These are phyloP conservation scores for Penicillium alfredii DNA, from an alignment of 495 filamentous ascomycete genomes.

Conservation along the genomic window DNA sequence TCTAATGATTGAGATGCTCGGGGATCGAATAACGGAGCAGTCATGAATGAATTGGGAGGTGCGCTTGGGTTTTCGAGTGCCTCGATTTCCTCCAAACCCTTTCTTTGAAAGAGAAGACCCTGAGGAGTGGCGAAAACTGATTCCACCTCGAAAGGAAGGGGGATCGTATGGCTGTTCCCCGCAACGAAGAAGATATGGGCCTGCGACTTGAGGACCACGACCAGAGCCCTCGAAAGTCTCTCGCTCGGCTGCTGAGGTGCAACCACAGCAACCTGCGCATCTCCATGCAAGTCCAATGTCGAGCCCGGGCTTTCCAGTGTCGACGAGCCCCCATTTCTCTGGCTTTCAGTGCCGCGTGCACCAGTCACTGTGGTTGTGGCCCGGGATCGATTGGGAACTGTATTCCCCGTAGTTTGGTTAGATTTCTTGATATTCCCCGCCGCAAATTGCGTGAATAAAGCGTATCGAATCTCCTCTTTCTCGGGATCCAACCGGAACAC, in stretches of 20 bases:
- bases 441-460: constrained; percentile 76
- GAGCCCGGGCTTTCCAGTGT: constrained; percentile 11
- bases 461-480: constrained; percentile 76
- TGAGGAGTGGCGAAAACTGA: constrained; percentile 73
- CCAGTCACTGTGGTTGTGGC: constrained; percentile 5
- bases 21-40: constrained; percentile 47
- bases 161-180: constrained; percentile 81
- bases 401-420: constrained; percentile 3
- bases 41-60: constrained; percentile 78
- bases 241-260: constrained; percentile 13
- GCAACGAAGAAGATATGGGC: constrained; percentile 90
- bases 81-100: constrained; percentile 36
- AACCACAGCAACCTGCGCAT: constrained; percentile 13
- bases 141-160: constrained; percentile 92
- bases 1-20: constrained; percentile 41
- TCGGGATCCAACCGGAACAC: constrained; percentile 84
- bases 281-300: constrained; percentile 21
- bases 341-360: constrained; percentile 11
- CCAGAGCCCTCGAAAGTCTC: constrained; percentile 58
- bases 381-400: constrained; percentile 1
- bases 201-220: constrained; percentile 88
- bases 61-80: constrained; percentile 28
- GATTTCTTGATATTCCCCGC: constrained; percentile 31
- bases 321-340: constrained; percentile 12
- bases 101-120: constrained; percentile 81